Evolutionary conservation across 2,329 filamentous ascomycete species (phyloP).

Genomic region (Madurella fahalii): DNA sequence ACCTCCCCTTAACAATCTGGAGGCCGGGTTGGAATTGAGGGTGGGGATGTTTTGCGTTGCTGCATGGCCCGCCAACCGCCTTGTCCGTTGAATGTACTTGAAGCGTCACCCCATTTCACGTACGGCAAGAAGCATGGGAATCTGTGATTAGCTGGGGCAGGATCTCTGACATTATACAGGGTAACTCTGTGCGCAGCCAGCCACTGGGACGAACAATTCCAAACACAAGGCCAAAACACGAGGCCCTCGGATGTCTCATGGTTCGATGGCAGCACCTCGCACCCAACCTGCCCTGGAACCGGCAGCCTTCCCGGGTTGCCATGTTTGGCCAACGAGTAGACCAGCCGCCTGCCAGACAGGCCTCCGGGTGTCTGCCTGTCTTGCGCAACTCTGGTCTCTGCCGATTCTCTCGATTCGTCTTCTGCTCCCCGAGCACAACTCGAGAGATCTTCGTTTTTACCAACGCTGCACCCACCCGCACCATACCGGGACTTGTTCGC

Average conservation of each 20-base stretch:
- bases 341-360: background rate
- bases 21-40: too few species aligned
- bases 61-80: too few species aligned
- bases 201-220: background rate
- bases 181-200: too few species aligned
- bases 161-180: too few species aligned
- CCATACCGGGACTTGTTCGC: too few species aligned
- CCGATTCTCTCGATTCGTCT: background rate
- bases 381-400: background rate
- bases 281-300: background rate
- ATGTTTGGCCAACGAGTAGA: background rate
- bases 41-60: too few species aligned
- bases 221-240: background rate
- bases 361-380: background rate
- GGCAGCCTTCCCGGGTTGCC: conserved; percentile 1
- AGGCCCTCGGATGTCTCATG: conserved; percentile 5
- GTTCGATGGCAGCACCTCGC: background rate
- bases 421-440: background rate
- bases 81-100: too few species aligned
- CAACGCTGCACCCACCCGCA: too few species aligned
- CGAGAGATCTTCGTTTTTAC: background rate
- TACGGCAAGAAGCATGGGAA: background rate
- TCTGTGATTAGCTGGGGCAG: too few species aligned
- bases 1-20: too few species aligned
- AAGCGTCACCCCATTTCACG: too few species aligned